Percentiles rank a stretch among this genome's conserved stretches.
Conservation (phyloP, 768 basidiomycete genomes). For the Asterophora lycoperdoides region DNA sequence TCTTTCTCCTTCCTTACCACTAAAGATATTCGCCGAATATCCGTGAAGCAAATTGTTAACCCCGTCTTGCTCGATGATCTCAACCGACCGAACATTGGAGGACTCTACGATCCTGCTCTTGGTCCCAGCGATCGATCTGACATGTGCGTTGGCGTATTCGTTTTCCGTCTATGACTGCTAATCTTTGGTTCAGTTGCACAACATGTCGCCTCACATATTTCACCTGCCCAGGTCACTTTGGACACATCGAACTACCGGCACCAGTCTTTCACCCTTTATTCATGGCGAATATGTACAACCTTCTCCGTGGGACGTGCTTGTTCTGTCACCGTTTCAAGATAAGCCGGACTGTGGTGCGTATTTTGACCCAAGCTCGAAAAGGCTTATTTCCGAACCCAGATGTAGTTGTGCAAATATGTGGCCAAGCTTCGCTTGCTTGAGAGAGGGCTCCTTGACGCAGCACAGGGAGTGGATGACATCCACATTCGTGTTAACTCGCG, state of each 20-base stretch:
- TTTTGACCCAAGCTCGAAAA: neutral
- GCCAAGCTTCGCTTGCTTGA: conserved; percentile 88
- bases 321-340: conserved; percentile 94
- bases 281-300: conserved; percentile 84
- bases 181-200: conserved; percentile 59
- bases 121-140: conserved; percentile 88
- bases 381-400: conserved; percentile 4
- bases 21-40: conserved; percentile 86
- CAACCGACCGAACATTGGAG: conserved; percentile 86
- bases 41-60: conserved; percentile 97
- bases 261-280: conserved; percentile 97
- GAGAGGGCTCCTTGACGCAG: conserved; percentile 80
- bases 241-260: conserved; percentile 93
- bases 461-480: conserved; percentile 71
- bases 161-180: conserved; percentile 9
- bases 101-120: conserved; percentile 92
- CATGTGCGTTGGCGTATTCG: conserved; percentile 57
- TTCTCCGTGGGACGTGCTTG: conserved; percentile 84
- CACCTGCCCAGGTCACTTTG: conserved; percentile 96
- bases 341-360: conserved; percentile 60
- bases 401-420: conserved; percentile 74
- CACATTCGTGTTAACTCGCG: conserved; percentile 36
- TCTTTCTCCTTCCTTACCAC: conserved; percentile 92
- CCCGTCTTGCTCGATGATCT: conserved; percentile 90
- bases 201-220: conserved; percentile 93